Evolutionary conservation across 108 stramenopile species (phyloP), one percentile per base, ranked within the genome.

Genomic region (Hondaea fermentalgiana): DNA sequence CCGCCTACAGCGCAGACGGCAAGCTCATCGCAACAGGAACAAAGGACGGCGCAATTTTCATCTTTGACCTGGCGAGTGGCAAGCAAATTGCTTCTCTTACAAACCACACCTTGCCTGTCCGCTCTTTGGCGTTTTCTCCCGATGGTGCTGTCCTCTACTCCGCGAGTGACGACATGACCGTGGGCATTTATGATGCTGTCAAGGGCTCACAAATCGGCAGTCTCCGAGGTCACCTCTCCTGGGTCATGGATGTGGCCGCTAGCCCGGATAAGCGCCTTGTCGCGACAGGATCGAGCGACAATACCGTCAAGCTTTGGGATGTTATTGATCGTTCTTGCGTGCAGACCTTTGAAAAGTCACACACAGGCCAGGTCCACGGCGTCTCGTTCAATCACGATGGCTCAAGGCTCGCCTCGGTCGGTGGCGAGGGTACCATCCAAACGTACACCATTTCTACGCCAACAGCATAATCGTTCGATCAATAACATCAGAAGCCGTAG

Each of bases 231-330:
- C 76, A 83, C 51, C n/a, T 53, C 14, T 47, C 49, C 51, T 83
- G 76, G 76, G 76, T 83, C 25, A 53, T 83, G 76, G 45, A 47
- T 3, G 76, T 83, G 45, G 76, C 45, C 49, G 76, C 76, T 17
- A 53, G 76, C 76, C 49, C 76, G 25, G 51, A 83, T 23, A 53
- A 23, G 25, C 76, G 76, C 0, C 51, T 53, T 12, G 16, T 83
- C 3, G 76, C 76, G 19, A 83, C 76, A 12, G 76, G 23, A 1
- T 83, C 76, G 45, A 83, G 76, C 51, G 76, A 83, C 23, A 83
- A 83, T 45, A 83, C 76, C 3, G 76, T 83, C 45, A 83, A 83
- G 51, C 76, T 83, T 12, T 83, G 76, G 76, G 76, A 83, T 53
- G 76, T 53, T 6, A 53, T 83, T 83, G 76, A 83, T 17, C 76